These are phyloP conservation scores for Leccinellum albellum DNA, from an alignment of 768 basidiomycete species.

Conservation along the genomic window DNA sequence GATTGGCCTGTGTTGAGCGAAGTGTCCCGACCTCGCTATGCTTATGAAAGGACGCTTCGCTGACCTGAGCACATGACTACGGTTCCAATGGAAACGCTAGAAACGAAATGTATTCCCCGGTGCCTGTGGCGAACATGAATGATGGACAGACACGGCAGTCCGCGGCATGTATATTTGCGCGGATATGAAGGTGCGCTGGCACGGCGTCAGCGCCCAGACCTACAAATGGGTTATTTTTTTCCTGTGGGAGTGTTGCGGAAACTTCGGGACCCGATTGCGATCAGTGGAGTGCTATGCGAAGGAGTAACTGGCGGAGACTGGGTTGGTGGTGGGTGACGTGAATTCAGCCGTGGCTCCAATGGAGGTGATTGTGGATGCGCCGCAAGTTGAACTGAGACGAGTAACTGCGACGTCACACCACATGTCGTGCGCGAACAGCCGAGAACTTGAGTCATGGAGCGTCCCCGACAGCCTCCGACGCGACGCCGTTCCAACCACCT, in stretches of 20 bases:
- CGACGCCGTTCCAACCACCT: not conserved
- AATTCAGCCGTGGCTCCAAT: not conserved
- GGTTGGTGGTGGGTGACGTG: not conserved
- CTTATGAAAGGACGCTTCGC: not conserved
- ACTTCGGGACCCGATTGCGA: conserved; percentile 3
- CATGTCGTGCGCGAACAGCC: not conserved
- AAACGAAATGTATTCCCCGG: conserved; percentile 21
- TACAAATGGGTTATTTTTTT: not conserved
- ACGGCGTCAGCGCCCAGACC: conserved; percentile 12
- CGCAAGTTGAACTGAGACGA: not conserved
- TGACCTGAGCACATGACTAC: conserved; percentile 14
- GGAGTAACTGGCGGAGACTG: not conserved
- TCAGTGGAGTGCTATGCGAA: conserved; percentile 6
- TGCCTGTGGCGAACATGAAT: conserved; percentile 28
- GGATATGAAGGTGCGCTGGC: conserved; percentile 29
- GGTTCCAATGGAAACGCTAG: conserved; percentile 24
- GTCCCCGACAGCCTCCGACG: not conserved
- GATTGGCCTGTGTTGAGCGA: not conserved
- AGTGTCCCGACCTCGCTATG: not conserved
- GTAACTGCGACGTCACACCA: not conserved
- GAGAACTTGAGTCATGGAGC: not conserved
- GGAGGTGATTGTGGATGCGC: not conserved
- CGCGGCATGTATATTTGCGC: conserved; percentile 25
- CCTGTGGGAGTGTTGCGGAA: not conserved
- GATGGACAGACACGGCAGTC: conserved; percentile 22